Conservation (phyloP, 306 rosid genomes). For the Malus fusca region DNA sequence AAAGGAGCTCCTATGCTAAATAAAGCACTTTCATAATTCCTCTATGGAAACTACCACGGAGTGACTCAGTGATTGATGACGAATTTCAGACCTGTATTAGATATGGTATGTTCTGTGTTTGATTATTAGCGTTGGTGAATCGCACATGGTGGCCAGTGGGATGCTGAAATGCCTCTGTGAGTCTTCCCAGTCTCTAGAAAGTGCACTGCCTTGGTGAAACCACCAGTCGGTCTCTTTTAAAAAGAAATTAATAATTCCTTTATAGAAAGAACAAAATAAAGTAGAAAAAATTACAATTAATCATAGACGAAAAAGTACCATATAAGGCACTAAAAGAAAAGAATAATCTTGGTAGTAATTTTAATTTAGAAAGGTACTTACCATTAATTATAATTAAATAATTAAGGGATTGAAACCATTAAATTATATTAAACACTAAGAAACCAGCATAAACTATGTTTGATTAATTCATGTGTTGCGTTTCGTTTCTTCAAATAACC, state of each 20-base stretch:
- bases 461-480: constrained; percentile 2
- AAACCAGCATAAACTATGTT: background rate
- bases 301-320: no score
- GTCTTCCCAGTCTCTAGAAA: fast-evolving
- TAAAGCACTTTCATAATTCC: background rate
- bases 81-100: no score
- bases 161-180: fast-evolving
- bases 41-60: no score
- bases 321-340: background rate
- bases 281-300: no score
- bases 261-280: no score
- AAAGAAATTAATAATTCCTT: no score
- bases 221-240: no score
- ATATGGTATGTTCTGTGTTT: no score
- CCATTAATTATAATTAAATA: background rate
- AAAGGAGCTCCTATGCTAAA: background rate
- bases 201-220: no score
- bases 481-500: constrained; percentile 1
- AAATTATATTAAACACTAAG: background rate
- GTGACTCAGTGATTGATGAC: no score
- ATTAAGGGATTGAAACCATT: background rate
- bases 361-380: background rate
- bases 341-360: background rate
- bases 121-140: no score
- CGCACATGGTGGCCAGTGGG: no score